Percentiles rank a stretch among this genome's conserved stretches.
Conservation (phyloP, 2,329 filamentous ascomycete species). For the Phaeophleospora eucalypticola region DNA sequence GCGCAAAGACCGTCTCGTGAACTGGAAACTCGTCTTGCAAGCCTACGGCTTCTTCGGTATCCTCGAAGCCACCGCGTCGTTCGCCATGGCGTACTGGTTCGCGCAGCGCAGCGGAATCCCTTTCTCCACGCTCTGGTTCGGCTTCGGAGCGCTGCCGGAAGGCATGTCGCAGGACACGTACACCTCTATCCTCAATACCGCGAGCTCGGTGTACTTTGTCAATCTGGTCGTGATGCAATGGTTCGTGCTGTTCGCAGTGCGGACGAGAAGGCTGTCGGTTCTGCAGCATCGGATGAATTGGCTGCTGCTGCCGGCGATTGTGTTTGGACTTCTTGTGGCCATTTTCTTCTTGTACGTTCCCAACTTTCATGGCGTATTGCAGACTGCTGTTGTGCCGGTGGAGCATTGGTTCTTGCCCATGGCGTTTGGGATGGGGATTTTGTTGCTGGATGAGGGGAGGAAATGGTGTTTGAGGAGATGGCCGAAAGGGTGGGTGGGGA, state of each 20-base stretch:
- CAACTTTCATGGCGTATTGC: conserved; percentile 57
- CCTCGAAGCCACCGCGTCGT: conserved; percentile 38
- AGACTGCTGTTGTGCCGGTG: conserved; percentile 60
- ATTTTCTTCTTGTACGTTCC: conserved; percentile 65
- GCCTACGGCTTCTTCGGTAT: conserved; percentile 69
- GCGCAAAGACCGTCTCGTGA: conserved; percentile 67
- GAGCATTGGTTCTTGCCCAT: conserved; percentile 76
- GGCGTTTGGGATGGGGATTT: conserved; percentile 62
- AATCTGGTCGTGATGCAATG: conserved; percentile 79
- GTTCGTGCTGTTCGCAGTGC: conserved; percentile 68
- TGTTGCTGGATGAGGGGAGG: conserved; percentile 63
- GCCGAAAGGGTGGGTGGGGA: too few relatives aligned
- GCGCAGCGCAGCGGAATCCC: conserved; percentile 53
- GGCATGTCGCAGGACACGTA: conserved; percentile 53
- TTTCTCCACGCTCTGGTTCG: conserved; percentile 66
- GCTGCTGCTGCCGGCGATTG: conserved; percentile 65
- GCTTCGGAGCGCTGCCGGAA: conserved; percentile 52
- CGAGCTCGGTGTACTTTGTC: conserved; percentile 73
- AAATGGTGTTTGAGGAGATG: conserved; percentile 60
- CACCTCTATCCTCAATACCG: conserved; percentile 55
- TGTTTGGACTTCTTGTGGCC: conserved; percentile 65
- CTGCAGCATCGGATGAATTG: conserved; percentile 72
- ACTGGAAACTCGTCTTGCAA: conserved; percentile 68
- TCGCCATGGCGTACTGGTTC: conserved; percentile 47
- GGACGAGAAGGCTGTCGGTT: conserved; percentile 57